Base-by-base conservation (phyloP, 1,284 basidiomycete species). In the Pisolithus thermaeus region DNA sequence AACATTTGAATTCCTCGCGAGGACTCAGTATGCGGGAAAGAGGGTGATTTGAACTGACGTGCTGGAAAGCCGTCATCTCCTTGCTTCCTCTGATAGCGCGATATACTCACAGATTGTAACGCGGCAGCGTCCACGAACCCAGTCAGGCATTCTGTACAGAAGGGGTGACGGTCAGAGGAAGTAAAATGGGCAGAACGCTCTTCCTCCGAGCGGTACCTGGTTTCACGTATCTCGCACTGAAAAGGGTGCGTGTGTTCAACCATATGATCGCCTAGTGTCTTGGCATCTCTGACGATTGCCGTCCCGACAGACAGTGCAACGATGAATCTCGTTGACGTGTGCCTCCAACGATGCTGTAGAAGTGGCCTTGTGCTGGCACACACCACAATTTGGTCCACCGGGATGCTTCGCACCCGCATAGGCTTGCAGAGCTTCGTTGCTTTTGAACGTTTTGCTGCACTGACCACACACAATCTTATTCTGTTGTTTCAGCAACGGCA, bases 101-200 rank as follows among this genome's bases (percentile, higher is more conserved):
- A 6, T 25, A 32, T 40, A 56, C 66, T 56, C 49, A 66, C 65
- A 20, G 38, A 45, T 7, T 28, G 49, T 20, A 65, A 52, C 20
- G 46, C 51, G 3, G 48, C 42, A 39, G 67, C 64, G 25, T 66
- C 61, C 43, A 67, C 64, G 27, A 70, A 60, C 23, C 67, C 65
- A 3, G 58, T 47, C 28, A 5, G 25, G 43, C 68, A 70, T 50
- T 43, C 22, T 36, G 37, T 22, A 45, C 67, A 66, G 39, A 58
- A 48, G 1, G 66, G 65, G 47, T 66, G 65, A 37, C 53, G 1
- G 30, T 60, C 56, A 32, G 56, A 38, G n/a, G 56, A 51, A 22
- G 54, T 46, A 11, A 68, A 67, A 46, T 66, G 64, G 51, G 61
- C 47, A 7, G 14, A 39, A 22, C 47, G 59, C 14, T 64, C 66